A percentile compares a stretch with the other conserved stretches of the same genome.
Conservation (phyloP, 164 flowering plant species). For the Houttuynia cordata region DNA sequence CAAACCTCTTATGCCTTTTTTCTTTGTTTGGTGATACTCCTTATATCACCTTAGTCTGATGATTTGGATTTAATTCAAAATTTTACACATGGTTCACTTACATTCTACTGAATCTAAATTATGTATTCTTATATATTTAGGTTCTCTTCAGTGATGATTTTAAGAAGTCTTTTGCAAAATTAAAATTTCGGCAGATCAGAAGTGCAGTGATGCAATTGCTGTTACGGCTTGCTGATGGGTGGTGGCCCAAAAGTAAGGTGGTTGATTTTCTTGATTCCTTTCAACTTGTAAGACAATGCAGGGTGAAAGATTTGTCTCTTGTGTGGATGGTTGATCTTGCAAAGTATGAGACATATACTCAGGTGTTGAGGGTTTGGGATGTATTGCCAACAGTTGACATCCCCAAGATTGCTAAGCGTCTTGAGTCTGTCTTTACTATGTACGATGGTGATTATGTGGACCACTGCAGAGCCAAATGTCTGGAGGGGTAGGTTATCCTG, state of each 20-base stretch:
- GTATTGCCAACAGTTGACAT: slow-evolving; percentile 45
- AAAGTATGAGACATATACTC: slow-evolving; percentile 11
- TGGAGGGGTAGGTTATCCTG: slow-evolving; percentile 43
- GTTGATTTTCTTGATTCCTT: slow-evolving; percentile 11
- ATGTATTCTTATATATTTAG: slow-evolving; percentile 7
- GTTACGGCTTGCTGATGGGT: slow-evolving; percentile 30
- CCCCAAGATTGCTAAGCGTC: slow-evolving; percentile 30
- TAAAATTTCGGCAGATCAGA: slow-evolving; percentile 3
- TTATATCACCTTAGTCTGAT: no score
- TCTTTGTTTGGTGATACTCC: no score
- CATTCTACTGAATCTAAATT: background rate
- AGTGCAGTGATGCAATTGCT: slow-evolving; percentile 17
- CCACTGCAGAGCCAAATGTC: slow-evolving; percentile 36
- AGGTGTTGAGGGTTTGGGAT: slow-evolving; percentile 60
- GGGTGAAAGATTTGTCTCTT: slow-evolving; percentile 16
- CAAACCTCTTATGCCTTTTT: no score
- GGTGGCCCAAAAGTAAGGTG: slow-evolving; percentile 18
- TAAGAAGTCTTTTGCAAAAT: slow-evolving; percentile 13
- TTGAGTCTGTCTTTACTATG: slow-evolving; percentile 7
- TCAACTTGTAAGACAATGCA: slow-evolving; percentile 17
- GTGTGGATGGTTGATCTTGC: slow-evolving; percentile 33
- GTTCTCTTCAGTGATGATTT: slow-evolving; percentile 27
- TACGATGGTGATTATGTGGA: slow-evolving; percentile 24
- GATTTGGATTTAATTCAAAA: no score
- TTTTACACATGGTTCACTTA: no score